Evolutionary conservation across 139 green algal species (phyloP), one percentile per base, ranked within the genome.

Genomic region (Chlorella sp.): DNA sequence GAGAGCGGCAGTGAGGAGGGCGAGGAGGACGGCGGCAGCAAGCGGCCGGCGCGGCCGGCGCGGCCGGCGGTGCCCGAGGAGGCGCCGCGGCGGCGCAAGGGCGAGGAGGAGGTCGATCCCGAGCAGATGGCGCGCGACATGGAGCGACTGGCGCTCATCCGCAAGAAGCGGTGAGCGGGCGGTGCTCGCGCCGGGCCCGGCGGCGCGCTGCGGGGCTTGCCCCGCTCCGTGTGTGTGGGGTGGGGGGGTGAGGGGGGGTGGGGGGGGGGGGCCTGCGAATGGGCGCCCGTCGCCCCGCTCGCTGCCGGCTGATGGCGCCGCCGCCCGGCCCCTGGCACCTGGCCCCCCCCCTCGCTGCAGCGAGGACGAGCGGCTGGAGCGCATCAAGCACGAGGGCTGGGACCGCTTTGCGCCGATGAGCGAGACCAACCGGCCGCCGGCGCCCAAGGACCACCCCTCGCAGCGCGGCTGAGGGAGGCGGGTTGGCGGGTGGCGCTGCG

Each of bases 371-470:
- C 83, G 90, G 14, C 70, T 86, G 45, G 83, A 90, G 73, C 86
- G 91, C 46, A 93, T 96, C 63, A 71, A 48, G 17, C 59, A 85
- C 0, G 91, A 96, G 70, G 91, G 91, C 55, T 96, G 84, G 83
- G 91, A 96, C 73, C 79, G 91, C 56, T 96, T 67, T 64, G 73
- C 73, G 23, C 73, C 73, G 25, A 36, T 50, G 8, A 15, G 45
- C 25, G 62, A 66, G 9, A 11, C 2, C 50, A 73, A 67, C 46
- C 35, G 27, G 23, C 36, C 50, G 40, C 19, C 45, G 17, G 23
- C 61, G 35, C 67, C 67, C 33, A 73, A 73, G 67, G 67, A 73
- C 46, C 50, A 73, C 27, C 63, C 58, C 41, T 70, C 63, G 25
- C 7, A n/a, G n/a, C n/a, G n/a, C n/a, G n/a, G n/a, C n/a, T n/a